phyloP scores from a whole-genome alignment of 1,284 basidiomycete genomes.

The Phellopilus nigrolimitatus region DNA sequence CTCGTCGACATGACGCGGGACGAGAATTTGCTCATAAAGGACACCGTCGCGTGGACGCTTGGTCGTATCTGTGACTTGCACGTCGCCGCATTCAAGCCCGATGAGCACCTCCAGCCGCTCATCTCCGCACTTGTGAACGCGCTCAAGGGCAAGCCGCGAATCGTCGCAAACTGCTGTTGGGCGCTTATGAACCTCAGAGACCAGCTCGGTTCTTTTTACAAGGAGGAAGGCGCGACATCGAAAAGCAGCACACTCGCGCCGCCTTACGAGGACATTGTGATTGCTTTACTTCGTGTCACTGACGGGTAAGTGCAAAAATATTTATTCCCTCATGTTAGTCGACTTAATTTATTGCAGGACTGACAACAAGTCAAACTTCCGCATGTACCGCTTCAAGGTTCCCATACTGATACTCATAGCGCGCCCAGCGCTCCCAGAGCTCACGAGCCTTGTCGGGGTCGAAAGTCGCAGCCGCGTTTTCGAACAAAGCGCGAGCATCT shows the following conservation, averaged over 20 bases:
- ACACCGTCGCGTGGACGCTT: slow-evolving; percentile 97
- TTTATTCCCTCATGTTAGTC: too few relatives aligned
- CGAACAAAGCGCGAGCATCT: too few relatives aligned
- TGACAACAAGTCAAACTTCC: too few relatives aligned
- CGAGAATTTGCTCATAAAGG: slow-evolving; percentile 83
- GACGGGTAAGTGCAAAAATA: too few relatives aligned
- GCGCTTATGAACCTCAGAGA: slow-evolving; percentile 93
- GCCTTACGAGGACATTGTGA: slow-evolving; percentile 90
- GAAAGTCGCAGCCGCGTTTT: too few relatives aligned
- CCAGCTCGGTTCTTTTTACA: slow-evolving; percentile 64
- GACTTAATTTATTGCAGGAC: too few relatives aligned
- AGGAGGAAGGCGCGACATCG: slow-evolving; percentile 51
- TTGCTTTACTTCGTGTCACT: too few relatives aligned
- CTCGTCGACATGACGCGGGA: slow-evolving; percentile 96
- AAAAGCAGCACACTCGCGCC: slow-evolving; percentile 70
- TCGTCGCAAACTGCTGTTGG: slow-evolving; percentile 95
- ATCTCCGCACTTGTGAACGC: slow-evolving; percentile 83
- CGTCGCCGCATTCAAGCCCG: slow-evolving; percentile 83
- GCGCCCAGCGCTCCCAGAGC: too few relatives aligned
- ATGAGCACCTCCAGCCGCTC: slow-evolving; percentile 83
- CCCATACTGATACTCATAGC: too few relatives aligned
- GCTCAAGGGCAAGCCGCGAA: slow-evolving; percentile 78
- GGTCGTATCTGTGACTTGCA: slow-evolving; percentile 93
- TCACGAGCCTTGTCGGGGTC: too few relatives aligned
- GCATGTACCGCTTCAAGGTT: too few relatives aligned